phyloP scores from a whole-genome alignment of 108 stramenopile genomes.

The Cyclotella choctawhatcheeana region DNA sequence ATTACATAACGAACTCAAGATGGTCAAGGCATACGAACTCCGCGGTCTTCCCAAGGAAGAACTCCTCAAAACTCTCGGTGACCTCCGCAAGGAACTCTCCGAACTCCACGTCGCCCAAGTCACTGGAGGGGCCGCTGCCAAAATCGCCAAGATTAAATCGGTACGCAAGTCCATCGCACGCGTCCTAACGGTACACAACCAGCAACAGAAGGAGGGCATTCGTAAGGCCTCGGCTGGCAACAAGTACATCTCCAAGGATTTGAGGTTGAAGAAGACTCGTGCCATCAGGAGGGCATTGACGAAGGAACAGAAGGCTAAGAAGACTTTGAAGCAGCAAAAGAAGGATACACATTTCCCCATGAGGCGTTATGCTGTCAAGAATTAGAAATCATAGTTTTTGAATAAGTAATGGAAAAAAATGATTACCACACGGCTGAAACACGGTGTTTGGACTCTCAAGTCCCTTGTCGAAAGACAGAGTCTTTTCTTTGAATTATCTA shows the following conservation, averaged over 20 bases:
- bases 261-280: slow-evolving; percentile 97
- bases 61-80: slow-evolving; percentile 93
- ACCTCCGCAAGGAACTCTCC: slow-evolving; percentile 93
- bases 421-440: slow-evolving; percentile 22
- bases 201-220: slow-evolving; percentile 95
- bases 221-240: slow-evolving; percentile 85
- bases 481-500: too few relatives aligned
- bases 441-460: slow-evolving; percentile 9
- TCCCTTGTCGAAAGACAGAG: slow-evolving; percentile 9
- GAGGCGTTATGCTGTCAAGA: slow-evolving; percentile 85
- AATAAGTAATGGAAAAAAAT: background rate
- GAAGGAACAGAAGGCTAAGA: slow-evolving; percentile 76
- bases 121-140: slow-evolving; percentile 96
- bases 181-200: slow-evolving; percentile 98
- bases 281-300: slow-evolving; percentile 96
- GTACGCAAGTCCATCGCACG: slow-evolving; percentile 99
- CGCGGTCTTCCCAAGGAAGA: slow-evolving; percentile 93
- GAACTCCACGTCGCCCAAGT: slow-evolving; percentile 98
- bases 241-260: slow-evolving; percentile 96
- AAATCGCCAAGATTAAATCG: slow-evolving; percentile 98
- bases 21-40: slow-evolving; percentile 97
- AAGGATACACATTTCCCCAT: slow-evolving; percentile 82
- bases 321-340: slow-evolving; percentile 86
- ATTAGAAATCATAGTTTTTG: slow-evolving; percentile 59
- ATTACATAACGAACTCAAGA: slow-evolving; percentile 14